A percentile compares a stretch with the other conserved stretches of the same genome.
Evolutionary conservation across 2,329 filamentous ascomycete genomes (phyloP).

Genomic region (Ophiostoma sp.): DNA sequence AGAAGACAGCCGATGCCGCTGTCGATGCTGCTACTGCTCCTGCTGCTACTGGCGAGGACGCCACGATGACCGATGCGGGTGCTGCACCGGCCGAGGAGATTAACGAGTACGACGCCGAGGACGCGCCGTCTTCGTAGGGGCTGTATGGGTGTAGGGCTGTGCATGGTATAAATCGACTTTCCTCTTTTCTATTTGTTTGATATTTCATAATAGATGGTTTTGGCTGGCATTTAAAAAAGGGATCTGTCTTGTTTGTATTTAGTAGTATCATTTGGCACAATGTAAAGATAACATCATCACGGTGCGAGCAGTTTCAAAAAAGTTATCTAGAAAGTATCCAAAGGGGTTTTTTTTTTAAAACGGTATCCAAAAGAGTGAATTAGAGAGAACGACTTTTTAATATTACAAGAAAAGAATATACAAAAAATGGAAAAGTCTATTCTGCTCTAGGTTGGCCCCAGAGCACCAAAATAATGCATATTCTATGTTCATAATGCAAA

Average conservation of each 20-base stretch:
- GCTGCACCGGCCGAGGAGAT: not conserved
- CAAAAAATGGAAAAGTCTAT: not conserved
- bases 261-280: not conserved
- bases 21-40: constrained; percentile 22
- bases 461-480: not conserved
- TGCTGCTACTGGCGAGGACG: constrained; percentile 19
- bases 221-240: not conserved
- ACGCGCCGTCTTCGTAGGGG: constrained; percentile 28
- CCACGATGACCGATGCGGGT: constrained; percentile 14
- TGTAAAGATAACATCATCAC: not conserved
- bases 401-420: not conserved
- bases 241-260: not conserved
- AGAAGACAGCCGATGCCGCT: not conserved
- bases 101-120: constrained; percentile 30
- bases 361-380: constrained; percentile 1
- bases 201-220: not conserved
- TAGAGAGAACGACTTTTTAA: not conserved
- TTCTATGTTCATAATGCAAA: constrained; percentile 10
- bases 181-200: not conserved
- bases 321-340: not conserved
- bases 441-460: not conserved
- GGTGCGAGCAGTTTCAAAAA: not conserved
- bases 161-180: not conserved
- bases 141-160: not conserved
- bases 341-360: not conserved